Evolutionary conservation across 805 yeast species (phyloP).

Genomic region (Kluyveromyces dobzhanskii): DNA sequence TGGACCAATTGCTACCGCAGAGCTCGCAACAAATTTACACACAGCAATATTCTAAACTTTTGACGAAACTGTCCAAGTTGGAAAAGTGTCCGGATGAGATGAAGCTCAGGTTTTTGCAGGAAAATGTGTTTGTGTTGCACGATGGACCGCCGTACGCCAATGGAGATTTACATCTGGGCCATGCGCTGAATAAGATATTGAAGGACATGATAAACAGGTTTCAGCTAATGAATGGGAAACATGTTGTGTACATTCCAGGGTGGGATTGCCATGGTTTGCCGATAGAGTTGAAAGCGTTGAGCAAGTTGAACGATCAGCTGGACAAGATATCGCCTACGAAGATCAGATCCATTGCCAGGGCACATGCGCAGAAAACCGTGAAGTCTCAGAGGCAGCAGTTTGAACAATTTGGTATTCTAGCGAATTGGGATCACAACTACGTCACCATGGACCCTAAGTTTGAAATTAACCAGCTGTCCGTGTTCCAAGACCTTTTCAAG

Average conservation of each 20-base stretch:
- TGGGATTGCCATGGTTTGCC: slow-evolving; percentile 99
- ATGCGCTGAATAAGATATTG: slow-evolving; percentile 79
- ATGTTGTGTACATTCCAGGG: slow-evolving; percentile 75
- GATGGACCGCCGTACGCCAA: slow-evolving; percentile 99
- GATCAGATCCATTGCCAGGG: slow-evolving; percentile 55
- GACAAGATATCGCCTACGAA: slow-evolving; percentile 35
- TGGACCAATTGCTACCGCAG: slow-evolving; percentile 38
- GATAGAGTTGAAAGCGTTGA: slow-evolving; percentile 80
- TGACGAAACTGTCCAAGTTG: slow-evolving; percentile 7
- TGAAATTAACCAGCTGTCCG: slow-evolving; percentile 65
- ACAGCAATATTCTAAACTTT: slow-evolving; percentile 41
- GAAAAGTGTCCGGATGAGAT: slow-evolving; percentile 13
- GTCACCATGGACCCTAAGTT: slow-evolving; percentile 62
- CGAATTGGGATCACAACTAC: slow-evolving; percentile 72
- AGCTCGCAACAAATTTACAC: slow-evolving; percentile 54
- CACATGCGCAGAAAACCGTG: slow-evolving; percentile 63
- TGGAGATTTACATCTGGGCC: slow-evolving; percentile 88
- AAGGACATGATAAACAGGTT: slow-evolving; percentile 80
- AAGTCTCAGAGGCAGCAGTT: slow-evolving; percentile 57
- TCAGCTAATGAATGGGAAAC: slow-evolving; percentile 53
- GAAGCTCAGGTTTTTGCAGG: slow-evolving; percentile 18
- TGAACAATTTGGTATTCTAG: slow-evolving; percentile 65
- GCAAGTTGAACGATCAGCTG: slow-evolving; percentile 31
- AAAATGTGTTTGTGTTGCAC: slow-evolving; percentile 58
- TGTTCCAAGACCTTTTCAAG: slow-evolving; percentile 58